Conservation (phyloP, 345 rosid species). For the Arabis hirsuta region DNA sequence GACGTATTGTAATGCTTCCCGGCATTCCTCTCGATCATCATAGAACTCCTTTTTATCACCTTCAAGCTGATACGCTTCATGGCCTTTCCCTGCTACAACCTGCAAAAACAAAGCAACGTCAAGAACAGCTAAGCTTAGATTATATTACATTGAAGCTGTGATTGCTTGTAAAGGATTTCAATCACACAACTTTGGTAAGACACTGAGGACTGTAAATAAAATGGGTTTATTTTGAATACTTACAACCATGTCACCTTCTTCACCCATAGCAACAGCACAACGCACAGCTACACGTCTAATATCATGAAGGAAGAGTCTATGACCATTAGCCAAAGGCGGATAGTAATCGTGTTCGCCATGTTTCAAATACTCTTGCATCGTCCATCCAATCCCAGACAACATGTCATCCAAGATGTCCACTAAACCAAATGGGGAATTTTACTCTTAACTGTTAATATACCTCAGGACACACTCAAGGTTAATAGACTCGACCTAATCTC, state of each 20-base stretch:
- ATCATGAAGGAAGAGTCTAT: constrained; percentile 89
- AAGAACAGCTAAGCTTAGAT: constrained; percentile 7
- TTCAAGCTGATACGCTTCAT: constrained; percentile 76
- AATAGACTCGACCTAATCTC: constrained; percentile 3
- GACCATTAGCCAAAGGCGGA: constrained; percentile 88
- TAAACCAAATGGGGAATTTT: constrained; percentile 46
- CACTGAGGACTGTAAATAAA: background rate
- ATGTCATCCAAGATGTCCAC: constrained; percentile 97
- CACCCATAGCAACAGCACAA: constrained; percentile 97
- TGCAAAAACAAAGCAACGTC: constrained; percentile 40
- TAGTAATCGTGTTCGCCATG: constrained; percentile 87
- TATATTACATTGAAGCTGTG: constrained; percentile 2
- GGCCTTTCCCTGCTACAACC: constrained; percentile 97
- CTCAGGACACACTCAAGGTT: constrained; percentile 8
- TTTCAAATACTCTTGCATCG: constrained; percentile 93
- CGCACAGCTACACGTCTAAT: constrained; percentile 91
- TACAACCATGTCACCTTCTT: constrained; percentile 98
- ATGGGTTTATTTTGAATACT: constrained; percentile 47
- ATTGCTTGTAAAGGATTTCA: background rate
- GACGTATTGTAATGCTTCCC: constrained; percentile 91
- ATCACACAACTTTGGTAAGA: background rate
- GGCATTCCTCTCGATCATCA: constrained; percentile 90
- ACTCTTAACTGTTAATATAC: constrained; percentile 1
- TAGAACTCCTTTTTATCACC: constrained; percentile 86
- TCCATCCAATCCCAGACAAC: constrained; percentile 93